Percentiles rank a stretch among this genome's conserved stretches.
Conservation (phyloP, 208 protist genomes). For the Acanthamoeba triangularis region DNA sequence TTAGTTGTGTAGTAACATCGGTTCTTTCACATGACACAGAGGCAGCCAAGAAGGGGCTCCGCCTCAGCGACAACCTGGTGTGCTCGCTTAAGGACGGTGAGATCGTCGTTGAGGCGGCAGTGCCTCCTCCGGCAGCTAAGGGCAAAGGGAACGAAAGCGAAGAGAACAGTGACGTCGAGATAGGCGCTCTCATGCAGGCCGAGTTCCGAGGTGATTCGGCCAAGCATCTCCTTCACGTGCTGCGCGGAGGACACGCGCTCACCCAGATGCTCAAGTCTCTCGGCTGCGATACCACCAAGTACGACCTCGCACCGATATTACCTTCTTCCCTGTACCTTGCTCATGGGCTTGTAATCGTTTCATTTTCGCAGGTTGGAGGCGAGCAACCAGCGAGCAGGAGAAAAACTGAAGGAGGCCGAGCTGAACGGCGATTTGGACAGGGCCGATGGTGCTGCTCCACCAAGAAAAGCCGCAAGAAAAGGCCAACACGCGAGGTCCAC, state of each 20-base stretch:
- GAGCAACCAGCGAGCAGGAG: background rate
- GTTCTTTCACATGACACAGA: background rate
- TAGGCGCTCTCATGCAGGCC: background rate
- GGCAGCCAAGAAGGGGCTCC: background rate
- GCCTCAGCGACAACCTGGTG: background rate
- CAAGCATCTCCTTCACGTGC: background rate
- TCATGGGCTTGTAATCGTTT: too few relatives aligned
- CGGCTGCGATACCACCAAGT: constrained; percentile 2
- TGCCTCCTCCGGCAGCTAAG: background rate
- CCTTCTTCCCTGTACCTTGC: background rate
- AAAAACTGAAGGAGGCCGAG: background rate
- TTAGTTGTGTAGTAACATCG: background rate
- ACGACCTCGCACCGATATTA: background rate
- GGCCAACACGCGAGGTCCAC: background rate
- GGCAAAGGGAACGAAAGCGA: background rate
- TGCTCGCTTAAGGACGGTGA: background rate
- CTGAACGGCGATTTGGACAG: background rate
- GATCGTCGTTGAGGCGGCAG: background rate
- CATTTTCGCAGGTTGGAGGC: background rate
- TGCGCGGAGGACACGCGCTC: background rate
- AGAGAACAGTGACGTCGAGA: background rate
- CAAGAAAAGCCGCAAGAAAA: too few relatives aligned
- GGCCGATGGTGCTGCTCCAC: background rate
- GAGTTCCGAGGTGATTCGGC: background rate
- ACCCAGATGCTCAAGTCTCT: background rate